A percentile compares a stretch with the other conserved stretches of the same genome.
These are phyloP conservation scores for Russula olivacea DNA, from an alignment of 768 basidiomycete genomes.

Conservation along the genomic window DNA sequence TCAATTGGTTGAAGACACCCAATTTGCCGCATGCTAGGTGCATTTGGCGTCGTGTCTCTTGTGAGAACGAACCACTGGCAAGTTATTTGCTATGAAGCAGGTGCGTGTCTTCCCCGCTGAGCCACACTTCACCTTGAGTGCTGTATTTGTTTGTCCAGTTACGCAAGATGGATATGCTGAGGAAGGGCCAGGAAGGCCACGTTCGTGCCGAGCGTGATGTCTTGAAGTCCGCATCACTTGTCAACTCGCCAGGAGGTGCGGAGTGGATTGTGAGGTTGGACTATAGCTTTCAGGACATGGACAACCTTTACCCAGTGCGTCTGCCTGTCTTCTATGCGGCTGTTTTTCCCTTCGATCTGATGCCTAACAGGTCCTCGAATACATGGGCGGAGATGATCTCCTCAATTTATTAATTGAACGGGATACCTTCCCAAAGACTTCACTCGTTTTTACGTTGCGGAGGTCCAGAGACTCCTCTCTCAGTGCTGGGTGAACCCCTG, in stretches of 20 bases:
- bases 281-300: conserved; percentile 94
- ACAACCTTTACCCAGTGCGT: conserved; percentile 88
- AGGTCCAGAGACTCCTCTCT: conserved; percentile 11
- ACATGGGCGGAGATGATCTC: no score
- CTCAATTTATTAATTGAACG: no score
- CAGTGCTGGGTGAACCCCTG: conserved; percentile 4
- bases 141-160: conserved; percentile 41
- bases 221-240: conserved; percentile 81
- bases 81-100: conserved; percentile 96
- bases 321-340: conserved; percentile 21
- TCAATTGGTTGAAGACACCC: conserved; percentile 16
- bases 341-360: background rate
- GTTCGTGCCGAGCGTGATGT: conserved; percentile 94
- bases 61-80: conserved; percentile 78
- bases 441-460: no score
- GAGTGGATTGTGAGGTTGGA: conserved; percentile 93
- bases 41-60: conserved; percentile 93
- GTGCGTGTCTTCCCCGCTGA: conserved; percentile 36
- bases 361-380: no score
- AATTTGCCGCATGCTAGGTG: conserved; percentile 47
- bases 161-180: conserved; percentile 87
- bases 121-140: conserved; percentile 22
- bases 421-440: no score
- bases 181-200: conserved; percentile 96
- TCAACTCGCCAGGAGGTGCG: conserved; percentile 64